Percentiles rank a stretch among this genome's conserved stretches.
Conservation (phyloP, 306 rosid genomes). For the Vigna hirtella region DNA sequence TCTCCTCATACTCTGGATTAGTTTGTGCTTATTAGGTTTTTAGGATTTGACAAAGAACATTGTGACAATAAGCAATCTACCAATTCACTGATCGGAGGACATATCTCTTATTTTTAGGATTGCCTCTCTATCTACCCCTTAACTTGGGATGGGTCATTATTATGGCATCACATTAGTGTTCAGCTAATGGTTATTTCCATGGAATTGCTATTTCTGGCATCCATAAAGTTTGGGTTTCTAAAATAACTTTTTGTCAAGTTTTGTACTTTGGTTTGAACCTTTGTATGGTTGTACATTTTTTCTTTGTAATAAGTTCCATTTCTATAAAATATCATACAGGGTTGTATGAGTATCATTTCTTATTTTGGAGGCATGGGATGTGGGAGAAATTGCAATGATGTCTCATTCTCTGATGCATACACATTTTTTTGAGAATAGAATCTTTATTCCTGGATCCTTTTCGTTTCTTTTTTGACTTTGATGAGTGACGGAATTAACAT, state of each 20-base stretch:
- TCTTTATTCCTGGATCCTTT: not conserved
- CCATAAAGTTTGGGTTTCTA: not conserved
- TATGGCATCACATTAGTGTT: not conserved
- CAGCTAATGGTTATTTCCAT: conserved; percentile 22
- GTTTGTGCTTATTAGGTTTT: not conserved
- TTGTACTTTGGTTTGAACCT: conserved; percentile 9
- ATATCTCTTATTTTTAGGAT: not conserved
- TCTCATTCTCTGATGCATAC: not conserved
- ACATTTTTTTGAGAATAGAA: conserved; percentile 5
- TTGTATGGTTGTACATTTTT: not conserved
- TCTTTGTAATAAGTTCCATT: conserved; percentile 3
- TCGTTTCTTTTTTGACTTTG: not conserved
- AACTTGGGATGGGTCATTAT: not conserved
- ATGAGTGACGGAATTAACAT: conserved; percentile 2
- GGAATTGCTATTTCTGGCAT: conserved; percentile 10
- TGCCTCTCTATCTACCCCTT: not conserved
- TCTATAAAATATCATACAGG: not conserved
- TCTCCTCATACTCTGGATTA: not conserved
- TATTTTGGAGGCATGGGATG: conserved; percentile 22
- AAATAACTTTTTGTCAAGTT: not conserved
- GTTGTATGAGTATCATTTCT: not conserved
- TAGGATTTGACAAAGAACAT: conserved; percentile 2
- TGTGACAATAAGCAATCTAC: not conserved
- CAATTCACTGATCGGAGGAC: not conserved
- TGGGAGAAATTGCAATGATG: conserved; percentile 16